phyloP scores from a whole-genome alignment of 2,329 filamentous ascomycete genomes.

The Elsinoe ampelina region DNA sequence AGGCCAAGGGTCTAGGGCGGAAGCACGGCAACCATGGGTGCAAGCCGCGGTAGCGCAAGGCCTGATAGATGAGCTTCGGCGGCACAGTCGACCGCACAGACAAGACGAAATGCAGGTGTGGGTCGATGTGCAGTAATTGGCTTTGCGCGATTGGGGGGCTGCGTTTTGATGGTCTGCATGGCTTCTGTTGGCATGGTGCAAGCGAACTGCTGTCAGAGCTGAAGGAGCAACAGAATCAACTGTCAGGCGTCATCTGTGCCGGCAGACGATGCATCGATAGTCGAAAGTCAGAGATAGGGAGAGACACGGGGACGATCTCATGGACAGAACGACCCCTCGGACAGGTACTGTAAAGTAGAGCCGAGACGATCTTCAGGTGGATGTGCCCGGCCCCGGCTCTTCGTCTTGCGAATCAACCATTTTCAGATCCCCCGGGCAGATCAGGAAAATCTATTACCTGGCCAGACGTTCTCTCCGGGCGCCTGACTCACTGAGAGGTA shows the following conservation, averaged over 20 bases:
- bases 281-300: neutral
- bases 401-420: neutral
- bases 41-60: constrained; percentile 8
- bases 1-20: constrained; percentile 7
- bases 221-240: neutral
- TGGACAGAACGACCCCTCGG: too few relatives aligned
- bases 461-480: neutral
- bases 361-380: constrained; percentile 8
- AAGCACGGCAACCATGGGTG: constrained; percentile 3
- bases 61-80: constrained; percentile 11
- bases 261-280: neutral
- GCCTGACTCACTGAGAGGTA: neutral
- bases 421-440: constrained; percentile 4
- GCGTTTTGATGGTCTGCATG: constrained; percentile 4
- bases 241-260: neutral
- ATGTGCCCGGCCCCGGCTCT: constrained; percentile 6
- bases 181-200: constrained; percentile 3
- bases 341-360: neutral
- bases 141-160: constrained; percentile 3
- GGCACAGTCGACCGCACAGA: constrained; percentile 7
- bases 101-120: neutral
- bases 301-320: neutral
- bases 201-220: neutral
- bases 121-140: constrained; percentile 11
- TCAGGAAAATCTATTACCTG: constrained; percentile 1